Base-by-base conservation (phyloP, 345 rosid genomes). In the Citropsis articulata region DNA sequence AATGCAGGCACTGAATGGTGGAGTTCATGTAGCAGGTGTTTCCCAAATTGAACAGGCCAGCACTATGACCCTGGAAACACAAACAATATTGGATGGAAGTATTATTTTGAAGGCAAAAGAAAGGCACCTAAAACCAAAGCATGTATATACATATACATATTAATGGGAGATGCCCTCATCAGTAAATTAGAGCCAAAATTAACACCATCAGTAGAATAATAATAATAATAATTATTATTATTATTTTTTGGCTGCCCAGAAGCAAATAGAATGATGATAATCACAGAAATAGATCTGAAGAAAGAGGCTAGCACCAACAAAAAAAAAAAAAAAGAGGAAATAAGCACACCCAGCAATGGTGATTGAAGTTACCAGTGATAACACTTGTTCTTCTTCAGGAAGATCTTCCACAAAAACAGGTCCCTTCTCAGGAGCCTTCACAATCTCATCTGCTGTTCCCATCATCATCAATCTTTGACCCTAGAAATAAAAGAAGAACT, bases 21-120 rank as follows among this genome's bases (percentile, higher is more conserved):
- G 99, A 94, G 88, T 97, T 97, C 99, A 97, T 94, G 86, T 94
- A 97, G 87, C 99, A 97, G 8, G 99, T 97, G 88, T 97, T 91
- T 75, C 98, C 99, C 65, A 97, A 88, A 82, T 97, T 97, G 81
- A 88, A 82, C 62, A 97, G 84, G 64, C 97, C 98, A 75, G 99
- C 97, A 85, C 97, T 91, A 76, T 94, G 93, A 86, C 98, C 99
- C 99, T 97, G 89, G 65, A 70, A 78, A 71, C 56, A 78, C n/a
- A 78, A 77, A 55, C 48, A 76, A 13, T 7, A 65, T n/a, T 18
- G 33, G 30, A 50, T 62, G 66, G 62, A 48, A 33, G 61, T 48
- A 24, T 57, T 56, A 48, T 70, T 60, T 67, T 63, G 48, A 67
- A 79, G 66, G 67, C 64, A 45, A 22, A 9, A 8, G 45, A 55